These are phyloP conservation scores for Fraxinus latifolia DNA, from an alignment of 305 asterid genomes.

Conservation along the genomic window DNA sequence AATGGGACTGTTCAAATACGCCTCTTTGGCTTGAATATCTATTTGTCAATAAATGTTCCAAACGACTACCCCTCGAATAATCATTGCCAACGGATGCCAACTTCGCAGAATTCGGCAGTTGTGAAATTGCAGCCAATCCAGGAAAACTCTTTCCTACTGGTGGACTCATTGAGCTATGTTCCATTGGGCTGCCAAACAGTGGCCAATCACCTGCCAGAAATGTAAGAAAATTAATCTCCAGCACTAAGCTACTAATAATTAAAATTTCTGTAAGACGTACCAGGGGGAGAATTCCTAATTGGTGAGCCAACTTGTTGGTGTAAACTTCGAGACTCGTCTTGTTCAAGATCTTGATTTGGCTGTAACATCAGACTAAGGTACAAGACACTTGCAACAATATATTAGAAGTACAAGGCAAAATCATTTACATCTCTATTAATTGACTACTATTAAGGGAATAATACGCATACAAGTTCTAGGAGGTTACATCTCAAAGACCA, in stretches of 20 bases:
- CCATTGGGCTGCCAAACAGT: constrained; percentile 50
- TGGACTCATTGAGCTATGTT: constrained; percentile 40
- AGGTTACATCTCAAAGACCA: neutral
- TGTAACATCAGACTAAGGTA: constrained; percentile 40
- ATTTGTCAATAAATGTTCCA: neutral
- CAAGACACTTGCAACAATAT: neutral
- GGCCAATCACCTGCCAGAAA: constrained; percentile 53
- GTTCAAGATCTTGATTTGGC: constrained; percentile 39
- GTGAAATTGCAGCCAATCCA: constrained; percentile 52
- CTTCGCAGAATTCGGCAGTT: constrained; percentile 27
- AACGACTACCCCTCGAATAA: neutral
- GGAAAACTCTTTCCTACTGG: constrained; percentile 34
- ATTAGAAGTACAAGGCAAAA: neutral
- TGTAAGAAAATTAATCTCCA: constrained; percentile 3
- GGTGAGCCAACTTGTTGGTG: constrained; percentile 33
- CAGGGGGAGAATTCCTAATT: constrained; percentile 32
- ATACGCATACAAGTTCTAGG: neutral
- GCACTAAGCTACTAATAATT: neutral
- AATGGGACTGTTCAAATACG: constrained; percentile 40
- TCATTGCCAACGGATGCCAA: constrained; percentile 17
- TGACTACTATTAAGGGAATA: neutral
- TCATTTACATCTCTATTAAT: neutral
- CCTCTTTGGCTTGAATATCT: constrained; percentile 25
- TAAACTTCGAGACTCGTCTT: constrained; percentile 33
- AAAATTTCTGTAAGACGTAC: constrained; percentile 19